Evolutionary conservation across 805 yeast genomes (phyloP), one percentile per base, ranked within the genome.

Genomic region (Ogataea parapolymorpha): DNA sequence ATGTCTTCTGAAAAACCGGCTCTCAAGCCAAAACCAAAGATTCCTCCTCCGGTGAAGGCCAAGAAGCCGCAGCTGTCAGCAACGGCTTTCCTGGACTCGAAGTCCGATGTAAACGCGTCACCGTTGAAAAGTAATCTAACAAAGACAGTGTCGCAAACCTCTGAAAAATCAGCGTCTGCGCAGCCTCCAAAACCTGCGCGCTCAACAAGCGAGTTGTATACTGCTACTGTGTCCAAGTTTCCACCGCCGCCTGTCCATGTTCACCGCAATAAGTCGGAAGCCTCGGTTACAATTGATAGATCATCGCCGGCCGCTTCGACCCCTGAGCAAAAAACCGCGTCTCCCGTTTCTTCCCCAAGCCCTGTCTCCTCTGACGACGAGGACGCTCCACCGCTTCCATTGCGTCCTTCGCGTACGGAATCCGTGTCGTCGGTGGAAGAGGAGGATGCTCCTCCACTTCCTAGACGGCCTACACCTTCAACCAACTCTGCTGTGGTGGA

Each of bases 11-110:
- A 50, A 37, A 55, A 54, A 15, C 65, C 67, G n/a, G 61, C 61
- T 6, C 49, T 59, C 18, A 61, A 59, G 25, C 65, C 65, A 9
- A 62, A 57, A 26, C 65, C 68, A n/a, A 61, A 54, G 44, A 39
- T 56, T 8, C 55, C 62, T 5, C 61, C 63, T 0, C 54, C 57
- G 16, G 35, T 58, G 3, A 44, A 37, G 11, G 48, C 51, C 6
- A 58, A 57, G 40, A 59, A 59, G 37, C 62, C 62, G 14, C 30
- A 37, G 7, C 36, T 51, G 22, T 27, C 42, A 13, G 38, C 13
- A 16, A n/a, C 35, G 10, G 15, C 16, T 18, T 14, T 25, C 6
- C 11, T 13, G 11, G 24, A 26, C 15, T 15, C 25, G 17, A 26
- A 15, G 3, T 32, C 41, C 10, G 25, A 18, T 5, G 43, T 31